Conservation (phyloP, 345 rosid species). For the Hirschfeldia incana region DNA sequence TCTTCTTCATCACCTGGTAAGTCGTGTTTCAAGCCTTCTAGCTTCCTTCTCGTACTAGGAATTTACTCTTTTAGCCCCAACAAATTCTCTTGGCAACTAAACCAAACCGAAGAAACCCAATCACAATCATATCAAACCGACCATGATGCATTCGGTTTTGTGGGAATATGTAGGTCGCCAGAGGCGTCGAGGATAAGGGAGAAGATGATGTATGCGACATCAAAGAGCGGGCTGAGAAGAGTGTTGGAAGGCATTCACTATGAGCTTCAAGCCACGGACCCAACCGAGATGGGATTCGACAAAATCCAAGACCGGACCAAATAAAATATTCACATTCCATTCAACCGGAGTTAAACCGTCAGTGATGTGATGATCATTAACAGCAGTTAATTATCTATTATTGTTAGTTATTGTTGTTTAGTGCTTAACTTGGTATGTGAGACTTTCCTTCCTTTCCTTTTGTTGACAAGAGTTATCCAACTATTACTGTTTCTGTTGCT, state of each 20-base stretch:
- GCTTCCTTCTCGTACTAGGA: not conserved
- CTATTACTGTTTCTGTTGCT: conserved; percentile 9
- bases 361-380: not conserved
- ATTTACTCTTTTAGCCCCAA: not conserved
- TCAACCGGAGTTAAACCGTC: conserved; percentile 30
- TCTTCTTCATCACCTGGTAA: conserved; percentile 97
- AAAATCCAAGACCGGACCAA: conserved; percentile 71
- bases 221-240: conserved; percentile 78
- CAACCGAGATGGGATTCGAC: conserved; percentile 96
- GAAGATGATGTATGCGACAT: conserved; percentile 86
- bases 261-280: conserved; percentile 94
- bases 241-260: conserved; percentile 86
- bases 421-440: conserved; percentile 22
- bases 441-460: not conserved
- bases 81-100: too few relatives aligned
- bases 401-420: conserved; percentile 17
- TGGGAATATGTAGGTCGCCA: conserved; percentile 62
- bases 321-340: conserved; percentile 16
- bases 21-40: not conserved
- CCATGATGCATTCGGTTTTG: not conserved
- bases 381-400: conserved; percentile 5
- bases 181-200: conserved; percentile 81
- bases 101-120: not conserved
- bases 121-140: not conserved
- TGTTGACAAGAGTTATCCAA: conserved; percentile 17